Conservation (phyloP, 1,284 basidiomycete genomes). For the Naganishia liquefaciens region DNA sequence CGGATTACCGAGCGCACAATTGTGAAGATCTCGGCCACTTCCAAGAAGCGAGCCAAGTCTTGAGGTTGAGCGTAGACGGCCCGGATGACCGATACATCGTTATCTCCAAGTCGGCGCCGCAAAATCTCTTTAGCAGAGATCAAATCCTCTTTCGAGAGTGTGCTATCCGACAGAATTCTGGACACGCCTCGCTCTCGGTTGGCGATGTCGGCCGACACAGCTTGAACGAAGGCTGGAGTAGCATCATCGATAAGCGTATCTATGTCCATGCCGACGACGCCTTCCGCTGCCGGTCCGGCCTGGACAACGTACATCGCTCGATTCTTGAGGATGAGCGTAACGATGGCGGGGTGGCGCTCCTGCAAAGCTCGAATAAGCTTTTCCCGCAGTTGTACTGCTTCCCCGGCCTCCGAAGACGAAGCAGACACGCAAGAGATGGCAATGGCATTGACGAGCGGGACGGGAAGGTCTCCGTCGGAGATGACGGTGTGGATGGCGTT, state of each 20-base stretch:
- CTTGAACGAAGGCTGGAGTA: slow-evolving; percentile 45
- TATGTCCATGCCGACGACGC: slow-evolving; percentile 23
- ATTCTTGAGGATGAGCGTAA: slow-evolving; percentile 33
- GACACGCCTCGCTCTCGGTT: slow-evolving; percentile 51
- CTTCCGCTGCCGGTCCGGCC: slow-evolving; percentile 16
- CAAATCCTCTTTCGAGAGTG: slow-evolving; percentile 36
- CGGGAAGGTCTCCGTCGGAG: slow-evolving; percentile 40
- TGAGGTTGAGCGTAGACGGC: slow-evolving; percentile 64
- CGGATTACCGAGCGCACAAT: slow-evolving; percentile 58
- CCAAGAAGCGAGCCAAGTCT: slow-evolving; percentile 57
- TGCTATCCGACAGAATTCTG: slow-evolving; percentile 40
- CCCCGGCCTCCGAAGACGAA: slow-evolving; percentile 31
- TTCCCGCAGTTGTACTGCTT: slow-evolving; percentile 37
- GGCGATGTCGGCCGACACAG: slow-evolving; percentile 52
- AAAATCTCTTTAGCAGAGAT: slow-evolving; percentile 46
- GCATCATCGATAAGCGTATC: slow-evolving; percentile 31
- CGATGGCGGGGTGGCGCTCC: slow-evolving; percentile 47
- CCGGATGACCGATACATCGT: slow-evolving; percentile 63
- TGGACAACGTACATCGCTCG: slow-evolving; percentile 25
- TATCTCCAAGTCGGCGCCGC: slow-evolving; percentile 67
- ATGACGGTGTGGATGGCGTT: slow-evolving; percentile 38
- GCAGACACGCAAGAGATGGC: slow-evolving; percentile 39
- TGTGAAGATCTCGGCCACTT: slow-evolving; percentile 56
- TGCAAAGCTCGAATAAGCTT: slow-evolving; percentile 43
- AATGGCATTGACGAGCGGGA: slow-evolving; percentile 38